Evolutionary conservation across 305 asterid genomes (phyloP).

Genomic region (Ilex paraguariensis): DNA sequence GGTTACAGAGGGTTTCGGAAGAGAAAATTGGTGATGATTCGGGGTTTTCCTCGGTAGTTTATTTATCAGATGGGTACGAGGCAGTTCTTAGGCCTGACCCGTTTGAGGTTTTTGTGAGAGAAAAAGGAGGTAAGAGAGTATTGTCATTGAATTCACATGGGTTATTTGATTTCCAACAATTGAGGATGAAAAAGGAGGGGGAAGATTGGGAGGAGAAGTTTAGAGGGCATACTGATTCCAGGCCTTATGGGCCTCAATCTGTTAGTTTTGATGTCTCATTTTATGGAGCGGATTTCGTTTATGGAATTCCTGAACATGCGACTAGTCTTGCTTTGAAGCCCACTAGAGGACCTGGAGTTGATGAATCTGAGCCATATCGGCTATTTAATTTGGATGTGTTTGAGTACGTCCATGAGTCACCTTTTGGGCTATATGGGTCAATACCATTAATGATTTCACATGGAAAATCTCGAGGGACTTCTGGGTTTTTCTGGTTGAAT

Average conservation of each 20-base stretch:
- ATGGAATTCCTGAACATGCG: conserved; percentile 96
- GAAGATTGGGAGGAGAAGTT: conserved; percentile 94
- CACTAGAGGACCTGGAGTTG: conserved; percentile 82
- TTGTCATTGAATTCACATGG: conserved; percentile 85
- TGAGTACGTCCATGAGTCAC: conserved; percentile 79
- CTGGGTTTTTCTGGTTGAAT: conserved; percentile 96
- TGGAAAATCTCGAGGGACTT: conserved; percentile 74
- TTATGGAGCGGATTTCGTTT: conserved; percentile 87
- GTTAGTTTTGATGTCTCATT: conserved; percentile 92
- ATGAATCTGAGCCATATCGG: conserved; percentile 89
- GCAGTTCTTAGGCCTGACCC: conserved; percentile 87
- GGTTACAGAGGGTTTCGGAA: conserved; percentile 62
- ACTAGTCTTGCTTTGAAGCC: conserved; percentile 84
- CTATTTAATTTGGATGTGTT: conserved; percentile 94
- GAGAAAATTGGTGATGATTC: conserved; percentile 52
- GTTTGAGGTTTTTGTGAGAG: conserved; percentile 86
- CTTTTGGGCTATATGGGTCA: conserved; percentile 94
- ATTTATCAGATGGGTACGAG: conserved; percentile 79
- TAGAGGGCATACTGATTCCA: conserved; percentile 74
- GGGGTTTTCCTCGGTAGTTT: conserved; percentile 47
- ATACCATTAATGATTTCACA: conserved; percentile 91
- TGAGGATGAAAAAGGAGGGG: conserved; percentile 67
- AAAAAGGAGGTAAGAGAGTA: conserved; percentile 57
- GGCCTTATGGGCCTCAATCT: conserved; percentile 94
- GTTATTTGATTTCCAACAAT: conserved; percentile 85